phyloP scores from a whole-genome alignment of 1,284 basidiomycete species.

The Ustilago hordei region DNA sequence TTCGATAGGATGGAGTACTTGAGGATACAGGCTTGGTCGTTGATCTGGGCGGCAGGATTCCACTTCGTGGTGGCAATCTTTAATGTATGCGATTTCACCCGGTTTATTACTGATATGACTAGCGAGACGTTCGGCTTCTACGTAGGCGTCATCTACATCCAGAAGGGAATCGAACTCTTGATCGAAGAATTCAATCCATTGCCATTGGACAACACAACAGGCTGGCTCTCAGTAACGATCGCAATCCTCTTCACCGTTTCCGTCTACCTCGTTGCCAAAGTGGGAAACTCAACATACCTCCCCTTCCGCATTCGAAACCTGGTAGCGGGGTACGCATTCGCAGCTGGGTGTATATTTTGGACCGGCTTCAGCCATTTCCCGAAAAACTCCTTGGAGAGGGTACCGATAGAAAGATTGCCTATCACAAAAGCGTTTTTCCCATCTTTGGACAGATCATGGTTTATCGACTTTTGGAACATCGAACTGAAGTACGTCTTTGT shows the following conservation, averaged over 20 bases:
- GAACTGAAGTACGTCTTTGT: conserved; percentile 89
- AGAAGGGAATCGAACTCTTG: conserved; percentile 71
- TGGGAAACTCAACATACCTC: conserved; percentile 62
- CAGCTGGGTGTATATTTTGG: conserved; percentile 70
- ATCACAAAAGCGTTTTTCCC: conserved; percentile 72
- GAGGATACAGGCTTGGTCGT: conserved; percentile 77
- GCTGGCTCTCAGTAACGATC: conserved; percentile 71
- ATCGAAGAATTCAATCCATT: conserved; percentile 68
- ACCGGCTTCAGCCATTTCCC: conserved; percentile 71
- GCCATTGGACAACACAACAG: conserved; percentile 67
- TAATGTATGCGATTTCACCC: conserved; percentile 74
- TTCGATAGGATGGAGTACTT: conserved; percentile 60
- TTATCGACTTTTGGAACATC: conserved; percentile 91
- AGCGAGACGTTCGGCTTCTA: conserved; percentile 91
- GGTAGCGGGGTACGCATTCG: conserved; percentile 70
- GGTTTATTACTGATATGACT: conserved; percentile 77
- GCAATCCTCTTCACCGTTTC: conserved; percentile 71
- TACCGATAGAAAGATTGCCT: conserved; percentile 63
- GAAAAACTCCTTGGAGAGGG: conserved; percentile 55
- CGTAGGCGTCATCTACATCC: conserved; percentile 68
- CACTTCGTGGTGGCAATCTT: conserved; percentile 88
- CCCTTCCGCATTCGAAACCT: conserved; percentile 70
- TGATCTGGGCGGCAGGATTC: conserved; percentile 91
- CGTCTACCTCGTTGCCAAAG: conserved; percentile 67
- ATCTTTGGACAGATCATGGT: conserved; percentile 81